Base-by-base conservation (phyloP, 1,284 basidiomycete genomes). In the Lignosus rhinocerotis region DNA sequence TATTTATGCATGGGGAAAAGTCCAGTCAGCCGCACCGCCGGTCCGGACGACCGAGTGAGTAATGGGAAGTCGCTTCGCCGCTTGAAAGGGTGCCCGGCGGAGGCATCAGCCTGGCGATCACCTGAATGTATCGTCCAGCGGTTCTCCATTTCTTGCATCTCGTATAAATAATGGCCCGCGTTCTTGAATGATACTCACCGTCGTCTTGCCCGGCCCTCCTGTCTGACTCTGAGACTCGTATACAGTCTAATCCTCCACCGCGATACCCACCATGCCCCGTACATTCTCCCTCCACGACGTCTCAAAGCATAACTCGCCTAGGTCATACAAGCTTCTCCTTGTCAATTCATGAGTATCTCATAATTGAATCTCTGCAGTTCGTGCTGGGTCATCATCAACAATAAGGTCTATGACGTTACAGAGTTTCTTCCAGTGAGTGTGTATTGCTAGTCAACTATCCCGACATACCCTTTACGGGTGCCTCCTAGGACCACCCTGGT, bases 321-420 rank as follows among this genome's bases (percentile, higher is more conserved):
- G 76, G 87, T 87, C 61, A 38, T 67, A 10, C 33, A 31, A 8
- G 30, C 10, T 21, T 25, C 11, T 31, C 25, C 25, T 25, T 25
- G 25, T 25, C 25, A 4, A 25, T 25, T 25, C 25, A 25, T 25
- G 25, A 25, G 25, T 2, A 2, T 25, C 66, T 49, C 44, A 44
- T 9, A 9, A 41, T 19, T 10, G 8, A 16, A 19, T 32, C 5
- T 44, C n/a, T 51, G 25, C 42, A 88, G 87, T 47, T 88, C 86
- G n/a, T 93, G 92, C 73, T 96, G 93, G 94, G 89, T 96, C 61
- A 87, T 96, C 66, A 90, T 95, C 61, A 78, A 83, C 62, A 82
- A 86, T 72, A 78, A 81, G 55, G 88, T 92, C 19, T 93, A 90
- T 73, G 90, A 92, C 75, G 89, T 96, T 56, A 95, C 94, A 6